Percentiles rank a stretch among this genome's conserved stretches.
These are phyloP conservation scores for Backusella circina DNA, from an alignment of 192 early-diverging fungal species.

Conservation along the genomic window DNA sequence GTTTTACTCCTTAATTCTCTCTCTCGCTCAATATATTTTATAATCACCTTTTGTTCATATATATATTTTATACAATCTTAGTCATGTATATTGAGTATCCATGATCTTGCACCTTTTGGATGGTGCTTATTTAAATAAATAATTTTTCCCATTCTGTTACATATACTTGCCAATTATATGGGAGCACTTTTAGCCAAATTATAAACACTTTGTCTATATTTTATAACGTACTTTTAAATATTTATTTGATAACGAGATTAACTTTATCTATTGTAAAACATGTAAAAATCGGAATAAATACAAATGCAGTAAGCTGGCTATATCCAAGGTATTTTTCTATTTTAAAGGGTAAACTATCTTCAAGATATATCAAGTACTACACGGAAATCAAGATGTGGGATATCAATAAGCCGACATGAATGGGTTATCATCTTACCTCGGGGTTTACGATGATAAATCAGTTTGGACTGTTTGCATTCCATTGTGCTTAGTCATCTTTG, in stretches of 20 bases:
- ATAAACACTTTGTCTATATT: neutral
- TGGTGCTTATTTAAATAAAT: neutral
- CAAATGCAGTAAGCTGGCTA: neutral
- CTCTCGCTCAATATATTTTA: neutral
- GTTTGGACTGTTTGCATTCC: too few species aligned
- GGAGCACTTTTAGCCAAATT: neutral
- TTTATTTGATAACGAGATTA: neutral
- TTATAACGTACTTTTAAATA: neutral
- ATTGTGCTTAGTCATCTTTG: neutral
- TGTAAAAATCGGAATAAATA: neutral
- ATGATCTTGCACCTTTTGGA: neutral
- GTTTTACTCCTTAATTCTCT: neutral
- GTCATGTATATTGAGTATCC: neutral
- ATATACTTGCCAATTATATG: neutral
- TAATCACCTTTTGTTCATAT: neutral
- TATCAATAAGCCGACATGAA: neutral
- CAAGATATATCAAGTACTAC: neutral
- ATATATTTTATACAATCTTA: neutral
- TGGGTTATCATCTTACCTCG: neutral
- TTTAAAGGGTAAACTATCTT: neutral
- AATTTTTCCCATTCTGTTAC: neutral
- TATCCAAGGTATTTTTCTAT: neutral
- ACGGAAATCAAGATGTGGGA: neutral
- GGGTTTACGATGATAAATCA: too few species aligned
- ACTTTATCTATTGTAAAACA: neutral